Conservation (phyloP, 1,139 yeast species). For the Blastobotrys aristatus region DNA sequence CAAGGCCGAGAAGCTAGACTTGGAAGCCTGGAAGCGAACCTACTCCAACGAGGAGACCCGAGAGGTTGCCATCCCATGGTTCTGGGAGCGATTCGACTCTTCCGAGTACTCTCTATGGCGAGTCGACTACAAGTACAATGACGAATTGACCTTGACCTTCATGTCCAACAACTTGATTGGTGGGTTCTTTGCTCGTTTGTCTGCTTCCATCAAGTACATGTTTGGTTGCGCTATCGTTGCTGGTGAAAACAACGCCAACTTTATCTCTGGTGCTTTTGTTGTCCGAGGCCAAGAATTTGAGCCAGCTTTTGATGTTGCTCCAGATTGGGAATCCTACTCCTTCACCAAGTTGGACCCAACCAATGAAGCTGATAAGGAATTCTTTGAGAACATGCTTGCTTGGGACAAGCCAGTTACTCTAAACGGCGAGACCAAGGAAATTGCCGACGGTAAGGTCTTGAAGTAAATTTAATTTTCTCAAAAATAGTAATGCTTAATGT, state of each 20-base stretch:
- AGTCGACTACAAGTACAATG: slow-evolving; percentile 96
- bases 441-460: slow-evolving; percentile 80
- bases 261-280: slow-evolving; percentile 91
- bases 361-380: slow-evolving; percentile 62
- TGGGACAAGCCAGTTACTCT: slow-evolving; percentile 75
- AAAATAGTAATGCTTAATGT: background rate
- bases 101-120: slow-evolving; percentile 94
- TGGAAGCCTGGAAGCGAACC: slow-evolving; percentile 95
- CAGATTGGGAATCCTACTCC: slow-evolving; percentile 92
- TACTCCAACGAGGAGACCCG: slow-evolving; percentile 98
- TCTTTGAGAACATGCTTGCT: slow-evolving; percentile 73
- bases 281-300: slow-evolving; percentile 89
- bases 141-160: slow-evolving; percentile 92
- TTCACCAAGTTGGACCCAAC: slow-evolving; percentile 65
- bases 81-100: slow-evolving; percentile 94
- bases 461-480: slow-evolving; percentile 42
- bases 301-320: slow-evolving; percentile 98
- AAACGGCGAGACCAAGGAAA: slow-evolving; percentile 61
- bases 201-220: slow-evolving; percentile 88
- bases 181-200: slow-evolving; percentile 95
- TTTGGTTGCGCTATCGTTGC: slow-evolving; percentile 92
- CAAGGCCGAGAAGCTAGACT: slow-evolving; percentile 51
- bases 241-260: slow-evolving; percentile 98
- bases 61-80: slow-evolving; percentile 92
- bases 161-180: slow-evolving; percentile 98